Conservation (phyloP, 1,284 basidiomycete species). For the Pascua guehoae region DNA sequence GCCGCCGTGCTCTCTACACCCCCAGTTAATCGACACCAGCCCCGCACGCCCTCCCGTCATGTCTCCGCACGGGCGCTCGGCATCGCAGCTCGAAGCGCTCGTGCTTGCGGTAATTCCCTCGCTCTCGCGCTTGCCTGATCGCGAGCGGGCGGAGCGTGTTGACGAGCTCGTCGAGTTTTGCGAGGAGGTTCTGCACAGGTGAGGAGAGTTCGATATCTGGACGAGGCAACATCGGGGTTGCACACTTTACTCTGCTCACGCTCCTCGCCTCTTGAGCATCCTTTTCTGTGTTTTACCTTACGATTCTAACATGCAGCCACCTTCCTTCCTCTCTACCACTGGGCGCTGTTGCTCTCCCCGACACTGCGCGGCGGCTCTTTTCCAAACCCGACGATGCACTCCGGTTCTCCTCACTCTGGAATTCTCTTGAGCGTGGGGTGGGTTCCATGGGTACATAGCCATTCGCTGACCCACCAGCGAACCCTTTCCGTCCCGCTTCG, state of each 20-base stretch:
- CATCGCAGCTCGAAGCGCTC: conserved; percentile 34
- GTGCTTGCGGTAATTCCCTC: conserved; percentile 35
- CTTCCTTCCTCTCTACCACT: conserved; percentile 16
- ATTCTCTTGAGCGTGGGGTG: conserved; percentile 9
- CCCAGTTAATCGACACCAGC: too few species aligned
- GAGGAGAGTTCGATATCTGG: neutral
- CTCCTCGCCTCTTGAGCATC: too few species aligned
- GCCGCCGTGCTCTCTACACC: too few species aligned
- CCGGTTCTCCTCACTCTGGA: conserved; percentile 9
- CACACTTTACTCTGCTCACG: too few species aligned
- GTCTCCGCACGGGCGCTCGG: neutral
- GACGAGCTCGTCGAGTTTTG: conserved; percentile 39
- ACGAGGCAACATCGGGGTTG: too few species aligned
- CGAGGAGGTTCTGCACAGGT: conserved; percentile 41
- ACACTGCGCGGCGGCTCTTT: conserved; percentile 10
- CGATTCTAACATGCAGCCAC: neutral
- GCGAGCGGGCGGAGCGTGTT: conserved; percentile 31
- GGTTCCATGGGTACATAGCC: too few species aligned
- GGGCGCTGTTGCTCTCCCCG: conserved; percentile 2
- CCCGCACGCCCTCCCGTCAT: neutral
- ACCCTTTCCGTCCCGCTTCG: conserved; percentile 34
- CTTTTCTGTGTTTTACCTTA: too few species aligned
- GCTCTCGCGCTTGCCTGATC: conserved; percentile 20
- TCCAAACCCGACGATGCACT: conserved; percentile 2
- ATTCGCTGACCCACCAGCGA: conserved; percentile 23